A percentile compares a stretch with the other conserved stretches of the same genome.
These are phyloP conservation scores for Adansonia madagascariensis DNA, from an alignment of 441 rosid species.

Conservation along the genomic window DNA sequence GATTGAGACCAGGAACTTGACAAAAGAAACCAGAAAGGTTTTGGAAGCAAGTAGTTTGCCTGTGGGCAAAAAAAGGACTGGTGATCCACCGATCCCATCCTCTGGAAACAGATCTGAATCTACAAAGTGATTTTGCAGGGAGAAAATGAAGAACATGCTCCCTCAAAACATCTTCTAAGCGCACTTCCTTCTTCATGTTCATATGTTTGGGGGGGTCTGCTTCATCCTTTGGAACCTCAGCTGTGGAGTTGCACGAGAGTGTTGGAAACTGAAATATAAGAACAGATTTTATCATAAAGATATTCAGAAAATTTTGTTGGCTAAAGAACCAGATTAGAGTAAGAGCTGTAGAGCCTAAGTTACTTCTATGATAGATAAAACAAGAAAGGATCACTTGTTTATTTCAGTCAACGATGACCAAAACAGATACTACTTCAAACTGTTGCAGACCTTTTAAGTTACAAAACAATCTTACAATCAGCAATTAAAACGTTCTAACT, in stretches of 20 bases:
- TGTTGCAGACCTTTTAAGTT: not conserved
- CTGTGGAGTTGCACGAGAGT: not conserved
- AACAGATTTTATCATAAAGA: not conserved
- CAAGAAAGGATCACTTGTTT: not conserved
- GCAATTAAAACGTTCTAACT: not conserved
- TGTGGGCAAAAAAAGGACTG: constrained; percentile 44
- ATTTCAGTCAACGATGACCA: not conserved
- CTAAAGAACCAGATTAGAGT: too few relatives aligned
- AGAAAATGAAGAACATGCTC: constrained; percentile 37
- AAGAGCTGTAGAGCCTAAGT: not conserved
- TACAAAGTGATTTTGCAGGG: constrained; percentile 47
- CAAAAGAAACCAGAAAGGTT: constrained; percentile 40
- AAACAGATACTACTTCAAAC: not conserved
- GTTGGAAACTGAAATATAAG: not conserved
- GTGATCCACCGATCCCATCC: constrained; percentile 39
- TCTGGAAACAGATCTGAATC: constrained; percentile 43
- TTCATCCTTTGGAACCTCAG: not conserved
- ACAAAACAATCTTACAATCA: not conserved
- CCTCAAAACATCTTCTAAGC: constrained; percentile 40
- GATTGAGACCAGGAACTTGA: constrained; percentile 30
- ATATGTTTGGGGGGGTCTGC: not conserved
- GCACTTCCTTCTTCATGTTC: constrained; percentile 31
- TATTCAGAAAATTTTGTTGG: not conserved
- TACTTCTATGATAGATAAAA: not conserved
- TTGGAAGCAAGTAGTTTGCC: constrained; percentile 37